phyloP scores from a whole-genome alignment of 768 basidiomycete genomes.

The Tephrocybe sp. region DNA sequence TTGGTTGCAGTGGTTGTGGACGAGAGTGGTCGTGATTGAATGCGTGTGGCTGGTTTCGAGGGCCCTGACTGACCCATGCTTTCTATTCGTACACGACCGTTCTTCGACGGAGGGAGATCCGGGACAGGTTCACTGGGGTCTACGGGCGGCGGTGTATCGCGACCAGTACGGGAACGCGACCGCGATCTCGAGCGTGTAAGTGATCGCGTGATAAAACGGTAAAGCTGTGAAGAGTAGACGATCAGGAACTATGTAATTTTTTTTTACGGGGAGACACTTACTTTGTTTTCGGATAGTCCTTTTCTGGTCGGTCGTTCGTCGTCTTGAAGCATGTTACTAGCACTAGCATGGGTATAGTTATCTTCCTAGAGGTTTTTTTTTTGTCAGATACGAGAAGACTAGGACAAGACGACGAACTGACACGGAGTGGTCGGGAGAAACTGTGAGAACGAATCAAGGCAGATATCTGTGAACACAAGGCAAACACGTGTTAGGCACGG shows the following conservation, averaged over 20 bases:
- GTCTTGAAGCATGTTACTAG: conserved; percentile 21
- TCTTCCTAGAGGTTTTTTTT: background rate
- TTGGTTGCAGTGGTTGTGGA: conserved; percentile 64
- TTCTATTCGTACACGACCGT: conserved; percentile 14
- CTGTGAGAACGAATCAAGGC: conserved; percentile 42
- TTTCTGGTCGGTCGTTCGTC: conserved; percentile 42
- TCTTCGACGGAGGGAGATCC: conserved; percentile 18
- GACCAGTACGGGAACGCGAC: conserved; percentile 44
- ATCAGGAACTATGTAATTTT: conserved; percentile 11
- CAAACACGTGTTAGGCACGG: conserved; percentile 53
- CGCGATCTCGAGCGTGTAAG: conserved; percentile 61
- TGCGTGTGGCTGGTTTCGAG: conserved; percentile 49
- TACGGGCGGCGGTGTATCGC: conserved; percentile 13
- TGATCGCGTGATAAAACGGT: conserved; percentile 55
- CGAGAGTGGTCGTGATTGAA: conserved; percentile 63
- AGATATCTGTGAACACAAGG: conserved; percentile 34
- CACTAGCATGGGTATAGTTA: conserved; percentile 11
- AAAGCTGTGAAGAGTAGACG: conserved; percentile 43
- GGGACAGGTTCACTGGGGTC: conserved; percentile 22
- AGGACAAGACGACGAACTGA: conserved; percentile 17
- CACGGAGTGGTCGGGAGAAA: conserved; percentile 29
- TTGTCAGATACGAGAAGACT: background rate
- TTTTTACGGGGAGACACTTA: conserved; percentile 21
- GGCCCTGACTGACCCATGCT: conserved; percentile 24
- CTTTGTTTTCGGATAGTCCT: conserved; percentile 47